These are phyloP conservation scores for Aspergillus pseudonomiae DNA, from an alignment of 2,329 filamentous ascomycete species.

Conservation along the genomic window DNA sequence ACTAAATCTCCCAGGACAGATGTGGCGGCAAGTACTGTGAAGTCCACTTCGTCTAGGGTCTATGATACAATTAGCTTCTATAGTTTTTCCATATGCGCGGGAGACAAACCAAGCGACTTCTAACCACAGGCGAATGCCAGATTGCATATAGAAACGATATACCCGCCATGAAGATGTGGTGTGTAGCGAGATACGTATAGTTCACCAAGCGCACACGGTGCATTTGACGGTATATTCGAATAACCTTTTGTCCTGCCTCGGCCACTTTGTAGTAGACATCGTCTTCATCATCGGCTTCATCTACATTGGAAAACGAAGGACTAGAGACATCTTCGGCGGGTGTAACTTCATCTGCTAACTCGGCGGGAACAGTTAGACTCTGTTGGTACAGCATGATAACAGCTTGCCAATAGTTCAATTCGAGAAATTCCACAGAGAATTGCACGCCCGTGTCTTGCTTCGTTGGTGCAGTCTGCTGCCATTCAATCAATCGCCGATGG, in stretches of 20 bases:
- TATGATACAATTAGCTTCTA: conserved; percentile 28
- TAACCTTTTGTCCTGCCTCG: conserved; percentile 88
- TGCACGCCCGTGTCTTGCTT: conserved; percentile 80
- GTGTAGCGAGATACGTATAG: conserved; percentile 92
- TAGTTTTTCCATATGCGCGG: too few species aligned
- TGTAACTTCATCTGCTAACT: conserved; percentile 77
- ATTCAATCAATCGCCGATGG: conserved; percentile 78
- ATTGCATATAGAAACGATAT: conserved; percentile 96
- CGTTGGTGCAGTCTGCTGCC: conserved; percentile 81
- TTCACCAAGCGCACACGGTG: conserved; percentile 89
- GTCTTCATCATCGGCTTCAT: conserved; percentile 73
- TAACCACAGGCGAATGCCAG: conserved; percentile 90
- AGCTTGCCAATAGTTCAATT: conserved; percentile 97
- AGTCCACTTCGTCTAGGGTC: conserved; percentile 95
- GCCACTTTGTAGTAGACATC: conserved; percentile 92
- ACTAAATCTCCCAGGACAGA: conserved; percentile 90
- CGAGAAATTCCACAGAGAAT: conserved; percentile 86
- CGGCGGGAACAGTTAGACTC: conserved; percentile 80
- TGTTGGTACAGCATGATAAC: conserved; percentile 95
- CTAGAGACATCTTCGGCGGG: conserved; percentile 62
- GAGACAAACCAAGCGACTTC: conserved; percentile 75
- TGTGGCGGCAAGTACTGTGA: conserved; percentile 88
- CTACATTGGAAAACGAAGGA: conserved; percentile 50
- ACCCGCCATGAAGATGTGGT: conserved; percentile 94
- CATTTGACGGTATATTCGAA: conserved; percentile 86